Evolutionary conservation across 176 grass and related monocot genomes (phyloP).

Genomic region (Pontederia crassipes): DNA sequence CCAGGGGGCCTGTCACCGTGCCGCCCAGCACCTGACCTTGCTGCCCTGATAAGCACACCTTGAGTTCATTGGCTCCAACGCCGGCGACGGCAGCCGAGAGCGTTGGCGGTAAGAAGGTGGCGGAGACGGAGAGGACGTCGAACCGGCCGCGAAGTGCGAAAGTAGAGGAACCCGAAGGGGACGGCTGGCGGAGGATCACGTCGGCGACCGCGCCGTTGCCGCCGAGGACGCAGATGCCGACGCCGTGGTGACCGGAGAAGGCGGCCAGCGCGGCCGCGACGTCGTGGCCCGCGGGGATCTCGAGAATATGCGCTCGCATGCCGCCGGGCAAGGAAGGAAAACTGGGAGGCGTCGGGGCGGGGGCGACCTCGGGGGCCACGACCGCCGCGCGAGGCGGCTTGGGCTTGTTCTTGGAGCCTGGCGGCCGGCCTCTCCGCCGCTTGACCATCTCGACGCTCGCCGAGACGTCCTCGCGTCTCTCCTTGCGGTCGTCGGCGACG

Average conservation of each 20-base stretch:
- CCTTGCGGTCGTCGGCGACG: neutral
- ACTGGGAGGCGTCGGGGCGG: too few species aligned
- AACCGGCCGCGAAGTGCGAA: constrained; percentile 64
- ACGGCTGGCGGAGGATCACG: neutral
- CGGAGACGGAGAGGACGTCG: constrained; percentile 88
- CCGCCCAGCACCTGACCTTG: constrained; percentile 89
- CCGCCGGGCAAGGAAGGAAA: too few species aligned
- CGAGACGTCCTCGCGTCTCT: constrained; percentile 25
- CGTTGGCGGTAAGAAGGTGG: constrained; percentile 57
- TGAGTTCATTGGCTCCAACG: constrained; percentile 27
- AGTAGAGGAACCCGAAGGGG: neutral
- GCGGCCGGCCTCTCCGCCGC: constrained; percentile 62
- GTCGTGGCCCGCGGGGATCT: constrained; percentile 72
- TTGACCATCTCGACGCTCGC: constrained; percentile 62
- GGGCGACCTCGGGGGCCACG: too few species aligned
- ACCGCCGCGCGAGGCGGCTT: constrained; percentile 34
- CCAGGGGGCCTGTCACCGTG: constrained; percentile 45
- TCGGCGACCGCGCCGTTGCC: neutral
- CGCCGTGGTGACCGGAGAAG: constrained; percentile 30
- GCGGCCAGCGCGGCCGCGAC: constrained; percentile 49
- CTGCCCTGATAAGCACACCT: constrained; percentile 66
- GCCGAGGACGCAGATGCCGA: neutral
- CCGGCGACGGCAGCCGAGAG: constrained; percentile 36
- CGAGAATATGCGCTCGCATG: too few species aligned
- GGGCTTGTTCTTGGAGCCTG: constrained; percentile 87